Evolutionary conservation across 306 rosid genomes (phyloP).

Genomic region (Cicer yamashitae): DNA sequence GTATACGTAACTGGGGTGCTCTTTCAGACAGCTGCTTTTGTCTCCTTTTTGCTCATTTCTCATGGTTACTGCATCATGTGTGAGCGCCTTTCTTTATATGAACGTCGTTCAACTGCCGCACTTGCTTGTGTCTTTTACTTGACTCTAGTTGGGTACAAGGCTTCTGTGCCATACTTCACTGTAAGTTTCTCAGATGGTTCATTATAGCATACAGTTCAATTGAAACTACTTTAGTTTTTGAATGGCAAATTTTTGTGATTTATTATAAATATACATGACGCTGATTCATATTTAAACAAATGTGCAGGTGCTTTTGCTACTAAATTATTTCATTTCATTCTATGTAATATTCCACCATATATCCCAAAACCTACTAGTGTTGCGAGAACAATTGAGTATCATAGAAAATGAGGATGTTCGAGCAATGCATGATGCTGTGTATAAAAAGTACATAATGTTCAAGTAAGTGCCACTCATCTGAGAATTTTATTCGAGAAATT

Average conservation of each 20-base stretch:
- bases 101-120: conserved; percentile 88
- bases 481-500: conserved; percentile 28
- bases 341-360: conserved; percentile 85
- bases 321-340: conserved; percentile 79
- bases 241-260: background rate
- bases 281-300: conserved; percentile 42
- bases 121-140: conserved; percentile 91
- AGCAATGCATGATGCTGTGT: conserved; percentile 79
- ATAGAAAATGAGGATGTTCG: conserved; percentile 79
- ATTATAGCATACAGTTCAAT: conserved; percentile 9
- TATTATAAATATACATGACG: conserved; percentile 8
- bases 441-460: conserved; percentile 85
- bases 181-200: conserved; percentile 59
- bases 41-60: conserved; percentile 88
- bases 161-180: conserved; percentile 86
- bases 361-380: conserved; percentile 74
- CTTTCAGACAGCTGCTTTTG: conserved; percentile 89
- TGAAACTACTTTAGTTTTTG: background rate
- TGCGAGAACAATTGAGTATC: conserved; percentile 77
- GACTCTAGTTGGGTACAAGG: conserved; percentile 93
- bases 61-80: conserved; percentile 97
- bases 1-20: conserved; percentile 95
- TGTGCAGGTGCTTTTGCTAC: conserved; percentile 79
- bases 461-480: conserved; percentile 58
- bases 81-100: conserved; percentile 83